Conservation (phyloP, 192 early-diverging fungal species). For the Podila epicladia region DNA sequence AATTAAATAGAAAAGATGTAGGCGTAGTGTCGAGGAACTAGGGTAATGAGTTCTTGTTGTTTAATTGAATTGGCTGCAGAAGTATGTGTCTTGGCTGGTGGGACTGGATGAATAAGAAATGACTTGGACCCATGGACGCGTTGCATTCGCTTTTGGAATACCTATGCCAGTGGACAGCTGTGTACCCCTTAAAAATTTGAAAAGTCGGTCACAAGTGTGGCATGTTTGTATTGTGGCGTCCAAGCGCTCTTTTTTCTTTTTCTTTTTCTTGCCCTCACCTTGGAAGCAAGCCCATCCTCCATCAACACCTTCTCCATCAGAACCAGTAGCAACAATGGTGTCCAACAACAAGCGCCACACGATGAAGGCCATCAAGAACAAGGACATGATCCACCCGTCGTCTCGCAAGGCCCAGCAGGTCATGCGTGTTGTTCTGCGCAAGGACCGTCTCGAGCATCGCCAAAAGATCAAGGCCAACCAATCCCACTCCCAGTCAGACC, state of each 20-base stretch:
- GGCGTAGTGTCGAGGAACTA: no score
- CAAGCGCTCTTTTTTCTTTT: conserved; percentile 4
- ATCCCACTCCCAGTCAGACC: conserved; percentile 47
- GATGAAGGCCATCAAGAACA: conserved; percentile 67
- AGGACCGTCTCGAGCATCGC: conserved; percentile 58
- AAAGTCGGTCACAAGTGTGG: neutral
- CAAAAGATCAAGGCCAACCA: conserved; percentile 35
- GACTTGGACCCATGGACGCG: no score
- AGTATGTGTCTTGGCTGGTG: no score
- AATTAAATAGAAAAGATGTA: no score
- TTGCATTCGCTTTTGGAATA: no score
- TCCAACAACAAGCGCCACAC: conserved; percentile 66
- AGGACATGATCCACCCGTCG: conserved; percentile 63
- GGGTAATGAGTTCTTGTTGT: no score
- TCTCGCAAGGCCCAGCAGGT: conserved; percentile 66
- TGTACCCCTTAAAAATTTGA: neutral
- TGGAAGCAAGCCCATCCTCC: neutral
- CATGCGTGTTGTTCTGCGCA: conserved; percentile 57
- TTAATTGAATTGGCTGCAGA: no score
- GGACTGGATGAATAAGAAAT: no score
- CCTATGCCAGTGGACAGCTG: no score
- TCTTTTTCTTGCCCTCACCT: neutral
- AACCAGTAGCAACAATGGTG: conserved; percentile 25
- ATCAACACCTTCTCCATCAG: neutral
- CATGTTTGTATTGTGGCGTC: neutral